A percentile compares a stretch with the other conserved stretches of the same genome.
Evolutionary conservation across 2,329 filamentous ascomycete genomes (phyloP).

Genomic region (Calonectria hawksworthii): DNA sequence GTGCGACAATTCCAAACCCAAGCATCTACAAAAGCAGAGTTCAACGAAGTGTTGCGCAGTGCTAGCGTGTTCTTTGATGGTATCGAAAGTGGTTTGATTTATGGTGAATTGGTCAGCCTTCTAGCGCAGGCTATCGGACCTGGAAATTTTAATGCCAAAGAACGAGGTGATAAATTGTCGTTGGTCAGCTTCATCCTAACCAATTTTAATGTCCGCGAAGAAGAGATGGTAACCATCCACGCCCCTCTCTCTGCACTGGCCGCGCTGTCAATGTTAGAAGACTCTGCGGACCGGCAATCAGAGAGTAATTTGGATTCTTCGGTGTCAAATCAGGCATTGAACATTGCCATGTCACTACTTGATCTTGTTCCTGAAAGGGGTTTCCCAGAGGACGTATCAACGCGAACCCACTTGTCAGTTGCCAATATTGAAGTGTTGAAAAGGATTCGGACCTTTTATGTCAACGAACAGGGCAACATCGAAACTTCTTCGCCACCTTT

Average conservation of each 20-base stretch:
- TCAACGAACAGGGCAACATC: slow-evolving; percentile 77
- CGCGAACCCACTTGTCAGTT: slow-evolving; percentile 24
- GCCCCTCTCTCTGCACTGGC: slow-evolving; percentile 75
- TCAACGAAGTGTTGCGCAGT: slow-evolving; percentile 89
- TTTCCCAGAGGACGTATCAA: slow-evolving; percentile 58
- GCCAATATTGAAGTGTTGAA: slow-evolving; percentile 68
- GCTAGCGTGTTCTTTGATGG: slow-evolving; percentile 98
- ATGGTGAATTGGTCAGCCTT: slow-evolving; percentile 82
- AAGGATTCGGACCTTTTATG: slow-evolving; percentile 76
- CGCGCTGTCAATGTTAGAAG: slow-evolving; percentile 76
- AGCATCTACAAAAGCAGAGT: slow-evolving; percentile 76
- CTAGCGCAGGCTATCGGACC: slow-evolving; percentile 72
- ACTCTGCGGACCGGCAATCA: slow-evolving; percentile 58
- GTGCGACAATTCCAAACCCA: slow-evolving; percentile 80
- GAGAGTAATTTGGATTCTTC: slow-evolving; percentile 44
- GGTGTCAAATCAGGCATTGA: slow-evolving; percentile 54
- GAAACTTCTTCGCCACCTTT: slow-evolving; percentile 75
- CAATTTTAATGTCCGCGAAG: slow-evolving; percentile 94
- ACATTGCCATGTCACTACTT: slow-evolving; percentile 69
- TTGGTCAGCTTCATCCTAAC: slow-evolving; percentile 85
- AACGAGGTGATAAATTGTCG: slow-evolving; percentile 74
- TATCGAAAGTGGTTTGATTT: slow-evolving; percentile 94
- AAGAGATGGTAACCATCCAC: slow-evolving; percentile 93
- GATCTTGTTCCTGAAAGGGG: slow-evolving; percentile 76
- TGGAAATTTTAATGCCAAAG: slow-evolving; percentile 56